Conservation (phyloP, 2,329 filamentous ascomycete genomes). For the Canariomyces notabilis region DNA sequence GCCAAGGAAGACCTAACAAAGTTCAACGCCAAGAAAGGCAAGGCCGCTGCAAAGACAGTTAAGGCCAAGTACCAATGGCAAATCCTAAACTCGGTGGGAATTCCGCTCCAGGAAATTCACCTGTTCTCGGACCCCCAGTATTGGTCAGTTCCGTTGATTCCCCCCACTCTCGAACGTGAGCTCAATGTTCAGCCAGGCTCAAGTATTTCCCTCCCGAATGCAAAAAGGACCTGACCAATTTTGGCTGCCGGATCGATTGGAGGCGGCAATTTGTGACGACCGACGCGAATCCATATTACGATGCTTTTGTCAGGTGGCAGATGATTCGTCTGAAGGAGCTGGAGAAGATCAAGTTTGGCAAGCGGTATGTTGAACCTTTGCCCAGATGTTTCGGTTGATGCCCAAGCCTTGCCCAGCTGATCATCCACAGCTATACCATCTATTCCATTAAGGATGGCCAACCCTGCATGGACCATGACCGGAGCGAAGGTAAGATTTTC, state of each 20-base stretch:
- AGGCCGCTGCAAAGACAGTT: slow-evolving; percentile 81
- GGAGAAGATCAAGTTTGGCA: slow-evolving; percentile 88
- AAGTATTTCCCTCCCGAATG: slow-evolving; percentile 83
- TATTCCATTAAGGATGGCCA: slow-evolving; percentile 88
- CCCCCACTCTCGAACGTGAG: background rate
- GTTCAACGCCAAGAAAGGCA: slow-evolving; percentile 88
- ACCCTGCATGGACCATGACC: slow-evolving; percentile 83
- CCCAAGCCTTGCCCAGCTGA: slow-evolving; percentile 3
- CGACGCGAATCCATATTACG: slow-evolving; percentile 94
- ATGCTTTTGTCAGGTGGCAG: slow-evolving; percentile 93
- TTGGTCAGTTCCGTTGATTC: slow-evolving; percentile 10
- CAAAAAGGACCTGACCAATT: slow-evolving; percentile 71
- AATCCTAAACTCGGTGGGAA: slow-evolving; percentile 82
- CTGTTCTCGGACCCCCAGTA: slow-evolving; percentile 79
- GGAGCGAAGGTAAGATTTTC: slow-evolving; percentile 49
- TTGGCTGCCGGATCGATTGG: slow-evolving; percentile 91
- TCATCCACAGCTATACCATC: slow-evolving; percentile 63
- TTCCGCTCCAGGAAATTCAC: slow-evolving; percentile 83
- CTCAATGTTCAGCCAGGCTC: slow-evolving; percentile 51
- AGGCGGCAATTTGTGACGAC: slow-evolving; percentile 89
- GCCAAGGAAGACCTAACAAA: slow-evolving; percentile 78
- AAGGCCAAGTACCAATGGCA: slow-evolving; percentile 96
- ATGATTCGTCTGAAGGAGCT: slow-evolving; percentile 88
- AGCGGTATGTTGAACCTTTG: slow-evolving; percentile 32
- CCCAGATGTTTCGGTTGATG: background rate